Evolutionary conservation across 2,329 filamentous ascomycete species (phyloP), one percentile per base, ranked within the genome.

Genomic region (Sporothrix humicola): DNA sequence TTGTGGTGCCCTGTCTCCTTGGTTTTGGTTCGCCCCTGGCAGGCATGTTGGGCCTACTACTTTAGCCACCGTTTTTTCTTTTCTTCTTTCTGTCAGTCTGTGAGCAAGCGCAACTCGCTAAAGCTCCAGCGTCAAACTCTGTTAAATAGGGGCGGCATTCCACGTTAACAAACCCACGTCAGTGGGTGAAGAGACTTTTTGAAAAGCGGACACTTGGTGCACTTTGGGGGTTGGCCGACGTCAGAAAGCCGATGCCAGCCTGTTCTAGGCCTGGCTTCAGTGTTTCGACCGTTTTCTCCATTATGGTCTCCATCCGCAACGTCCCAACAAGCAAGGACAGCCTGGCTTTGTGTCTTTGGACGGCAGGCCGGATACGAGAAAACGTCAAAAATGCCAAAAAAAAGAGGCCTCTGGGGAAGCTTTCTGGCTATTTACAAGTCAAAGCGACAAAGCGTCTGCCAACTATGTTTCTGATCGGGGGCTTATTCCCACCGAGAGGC

Each of bases 361-460:
- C 31, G 15, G 66, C 50, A 50, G 66, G 66, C 66, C 66, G 50
- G 50, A 69, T 69, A 69, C 66, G 66, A 69, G 48, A 15, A 31
- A 54, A 26, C 42, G 61, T 52, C 23, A 31, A 31, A 66, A 31
- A 61, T 17, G 20, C 15, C n/a, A n/a, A 54, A 54, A 54, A 66
- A 46, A 66, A 37, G 65, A 52, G 65, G 46, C 65, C 65, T 68
- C 65, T 68, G 9, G 59, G 42, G 26, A n/a, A 59, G 23, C 12
- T 31, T 61, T 13, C n/a, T 66, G 56, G 15, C 46, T 48, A 23
- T 66, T 46, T 12, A 12, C 8, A 17, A 23, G 42, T 65, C 20
- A n/a, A 26, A 46, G 42, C 12, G 37, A 23, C 61, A 42, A 63
- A 42, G 59, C 59, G 42, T 46, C 37, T 23, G 37, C 42, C 59